These are phyloP conservation scores for Cytospora leucostoma DNA, from an alignment of 2,329 filamentous ascomycete species.

Conservation along the genomic window DNA sequence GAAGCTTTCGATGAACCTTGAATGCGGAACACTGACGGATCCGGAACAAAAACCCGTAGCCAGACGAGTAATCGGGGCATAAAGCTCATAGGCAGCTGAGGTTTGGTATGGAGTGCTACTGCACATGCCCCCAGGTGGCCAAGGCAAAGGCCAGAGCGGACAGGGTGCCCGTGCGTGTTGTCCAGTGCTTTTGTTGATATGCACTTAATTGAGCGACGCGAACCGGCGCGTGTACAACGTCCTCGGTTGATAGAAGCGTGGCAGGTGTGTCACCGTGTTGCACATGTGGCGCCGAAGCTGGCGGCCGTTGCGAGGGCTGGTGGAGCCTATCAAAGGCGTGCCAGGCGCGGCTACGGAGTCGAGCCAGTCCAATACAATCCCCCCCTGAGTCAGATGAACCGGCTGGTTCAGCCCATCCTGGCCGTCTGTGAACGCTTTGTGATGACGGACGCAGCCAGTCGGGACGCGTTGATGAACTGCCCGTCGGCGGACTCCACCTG, in stretches of 20 bases:
- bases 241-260: background rate
- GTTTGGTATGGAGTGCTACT: background rate
- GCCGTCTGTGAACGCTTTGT: no score
- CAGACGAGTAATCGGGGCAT: no score
- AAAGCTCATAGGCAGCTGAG: no score
- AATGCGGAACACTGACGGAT: background rate
- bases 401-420: constrained; percentile 1
- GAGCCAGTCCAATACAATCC: background rate
- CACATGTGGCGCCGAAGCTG: constrained; percentile 1
- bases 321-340: constrained; percentile 3
- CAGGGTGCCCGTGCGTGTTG: background rate
- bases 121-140: no score
- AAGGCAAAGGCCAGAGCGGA: background rate
- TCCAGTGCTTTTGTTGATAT: background rate
- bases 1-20: background rate
- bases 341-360: constrained; percentile 9
- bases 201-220: constrained; percentile 15
- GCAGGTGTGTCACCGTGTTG: background rate
- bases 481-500: constrained; percentile 8
- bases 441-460: constrained; percentile 7
- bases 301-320: background rate
- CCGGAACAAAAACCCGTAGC: background rate
- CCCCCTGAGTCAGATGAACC: constrained; percentile 7
- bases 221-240: constrained; percentile 8
- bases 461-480: constrained; percentile 18